These are phyloP conservation scores for Grosmannia penicillata DNA, from an alignment of 2,329 filamentous ascomycete genomes.

Conservation along the genomic window DNA sequence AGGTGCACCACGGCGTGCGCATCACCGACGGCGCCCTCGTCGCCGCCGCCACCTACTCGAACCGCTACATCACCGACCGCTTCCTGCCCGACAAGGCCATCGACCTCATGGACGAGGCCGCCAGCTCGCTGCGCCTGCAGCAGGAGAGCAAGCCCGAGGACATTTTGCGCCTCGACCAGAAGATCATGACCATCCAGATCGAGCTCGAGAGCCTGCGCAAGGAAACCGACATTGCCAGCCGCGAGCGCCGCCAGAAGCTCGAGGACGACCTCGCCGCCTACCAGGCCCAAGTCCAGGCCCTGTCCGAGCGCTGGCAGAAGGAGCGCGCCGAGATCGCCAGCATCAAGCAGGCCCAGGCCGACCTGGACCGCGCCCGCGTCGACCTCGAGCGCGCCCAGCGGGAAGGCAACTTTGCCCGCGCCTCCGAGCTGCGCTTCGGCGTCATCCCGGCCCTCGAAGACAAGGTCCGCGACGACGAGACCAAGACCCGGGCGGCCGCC, in stretches of 20 bases:
- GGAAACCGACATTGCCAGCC: constrained; percentile 80
- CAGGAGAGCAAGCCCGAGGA: constrained; percentile 95
- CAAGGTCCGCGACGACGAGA: constrained; percentile 50
- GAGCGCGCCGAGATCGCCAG: constrained; percentile 74
- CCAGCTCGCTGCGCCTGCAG: constrained; percentile 75
- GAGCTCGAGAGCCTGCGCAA: constrained; percentile 90
- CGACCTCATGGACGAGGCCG: constrained; percentile 90
- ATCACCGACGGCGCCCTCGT: constrained; percentile 89
- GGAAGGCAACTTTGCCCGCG: constrained; percentile 74
- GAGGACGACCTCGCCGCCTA: constrained; percentile 62
- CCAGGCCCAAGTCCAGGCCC: constrained; percentile 57
- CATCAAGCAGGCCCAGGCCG: constrained; percentile 74
- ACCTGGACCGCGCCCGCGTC: constrained; percentile 72
- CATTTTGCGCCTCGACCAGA: constrained; percentile 81
- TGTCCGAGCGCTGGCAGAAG: constrained; percentile 80
- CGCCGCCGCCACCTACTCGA: constrained; percentile 80
- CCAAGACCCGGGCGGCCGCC: constrained; percentile 12
- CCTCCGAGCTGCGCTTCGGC: constrained; percentile 82
- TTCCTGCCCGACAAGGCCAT: constrained; percentile 97
- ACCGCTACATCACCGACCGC: constrained; percentile 91
- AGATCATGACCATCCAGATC: constrained; percentile 95
- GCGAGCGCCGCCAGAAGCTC: constrained; percentile 75
- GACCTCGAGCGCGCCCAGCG: constrained; percentile 81
- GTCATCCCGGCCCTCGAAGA: constrained; percentile 69
- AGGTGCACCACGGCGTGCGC: constrained; percentile 89